These are phyloP conservation scores for Coemansia guatemalensis DNA, from an alignment of 192 early-diverging fungal genomes.

Conservation along the genomic window DNA sequence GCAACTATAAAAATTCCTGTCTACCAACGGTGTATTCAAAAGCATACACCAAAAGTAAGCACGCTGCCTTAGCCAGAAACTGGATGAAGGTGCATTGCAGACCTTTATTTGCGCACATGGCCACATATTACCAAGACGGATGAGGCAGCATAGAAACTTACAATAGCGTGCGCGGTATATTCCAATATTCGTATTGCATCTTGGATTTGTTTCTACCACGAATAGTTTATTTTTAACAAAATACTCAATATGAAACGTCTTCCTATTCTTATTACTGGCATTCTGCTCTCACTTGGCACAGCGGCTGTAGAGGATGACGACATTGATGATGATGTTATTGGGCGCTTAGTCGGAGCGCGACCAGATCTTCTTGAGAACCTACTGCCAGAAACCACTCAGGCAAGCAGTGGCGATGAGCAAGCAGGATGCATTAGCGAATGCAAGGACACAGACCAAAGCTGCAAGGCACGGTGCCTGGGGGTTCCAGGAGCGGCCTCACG, in stretches of 20 bases:
- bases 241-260: not conserved
- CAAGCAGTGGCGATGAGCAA: not conserved
- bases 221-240: not conserved
- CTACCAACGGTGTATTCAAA: no score
- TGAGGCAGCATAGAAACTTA: not conserved
- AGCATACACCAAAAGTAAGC: not conserved
- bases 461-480: conserved; percentile 42
- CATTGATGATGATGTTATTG: not conserved
- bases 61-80: not conserved
- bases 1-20: no score
- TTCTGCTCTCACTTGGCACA: not conserved
- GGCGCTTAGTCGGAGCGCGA: not conserved
- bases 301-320: not conserved
- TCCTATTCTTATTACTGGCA: not conserved
- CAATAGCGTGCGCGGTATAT: not conserved
- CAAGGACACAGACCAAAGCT: conserved; percentile 35
- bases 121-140: not conserved
- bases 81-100: not conserved
- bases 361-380: not conserved
- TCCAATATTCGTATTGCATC: not conserved
- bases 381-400: not conserved
- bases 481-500: conserved; percentile 44
- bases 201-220: not conserved
- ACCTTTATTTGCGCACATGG: not conserved
- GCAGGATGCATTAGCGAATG: conserved; percentile 31